Base-by-base conservation (phyloP, 2,329 filamentous ascomycete species). In the Dactylellina leptospora region DNA sequence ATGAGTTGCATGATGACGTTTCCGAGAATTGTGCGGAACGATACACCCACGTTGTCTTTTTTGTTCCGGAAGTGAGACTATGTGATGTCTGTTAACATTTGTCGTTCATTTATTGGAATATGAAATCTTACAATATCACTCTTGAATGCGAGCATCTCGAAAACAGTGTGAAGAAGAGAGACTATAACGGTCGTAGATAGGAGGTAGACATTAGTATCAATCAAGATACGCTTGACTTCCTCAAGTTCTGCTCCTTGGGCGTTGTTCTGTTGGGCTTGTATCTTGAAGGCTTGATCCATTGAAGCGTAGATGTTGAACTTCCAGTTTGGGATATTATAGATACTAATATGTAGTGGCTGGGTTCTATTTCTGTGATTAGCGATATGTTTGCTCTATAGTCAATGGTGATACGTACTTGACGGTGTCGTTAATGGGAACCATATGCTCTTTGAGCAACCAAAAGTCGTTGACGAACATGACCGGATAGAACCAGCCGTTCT, bases 41-140 rank as follows among this genome's bases (percentile, higher is more conserved):
- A 97, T 47, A 96, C 96, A 74, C 95, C 95, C 25, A 99, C 90
- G 69, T 96, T 95, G 82, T 97, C 96, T 84, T 99, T 99, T 89
- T 99, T 99, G 84, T 97, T 97, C 79, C 93, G 91, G 87, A 95
- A 99, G 81, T 99, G 95, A 51, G 92, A 84, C 68, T 72, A 13
- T 5, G 16, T 13, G n/a, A 25, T n/a, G 40, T 81, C 82, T 60
- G 44, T 62, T 18, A 22, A 5, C 2, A 9, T 20, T 11, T 27
- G 22, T 4, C 44, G 4, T 27, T 2, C 6, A 5, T n/a, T 23
- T 3, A 20, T 20, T 23, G 18, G 20, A 9, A 8, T 11, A 9
- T 5, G 9, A 16, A 11, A 18, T 9, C 68, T 54, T 64, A 72
- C 68, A 79, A 99, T 96, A 79, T 99, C 95, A 79, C 90, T 96